phyloP scores from a whole-genome alignment of 768 basidiomycete species.

The Rhizopogon vesiculosus region DNA sequence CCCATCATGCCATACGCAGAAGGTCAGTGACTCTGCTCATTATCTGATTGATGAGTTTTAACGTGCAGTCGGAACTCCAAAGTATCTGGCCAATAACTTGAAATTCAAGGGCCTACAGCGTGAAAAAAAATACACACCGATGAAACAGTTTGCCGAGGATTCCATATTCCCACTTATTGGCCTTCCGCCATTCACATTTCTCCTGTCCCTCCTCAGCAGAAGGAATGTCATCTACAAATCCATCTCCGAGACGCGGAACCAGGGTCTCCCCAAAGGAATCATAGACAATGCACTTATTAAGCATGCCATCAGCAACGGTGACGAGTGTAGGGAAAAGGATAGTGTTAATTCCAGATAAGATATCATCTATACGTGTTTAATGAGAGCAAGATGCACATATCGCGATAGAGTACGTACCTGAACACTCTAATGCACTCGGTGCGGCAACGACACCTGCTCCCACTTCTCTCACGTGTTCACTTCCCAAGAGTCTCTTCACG shows the following conservation, averaged over 20 bases:
- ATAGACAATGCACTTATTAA: slow-evolving; percentile 29
- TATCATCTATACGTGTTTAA: slow-evolving; percentile 56
- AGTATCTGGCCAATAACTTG: too few relatives aligned
- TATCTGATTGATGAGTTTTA: too few relatives aligned
- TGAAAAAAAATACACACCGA: slow-evolving; percentile 33
- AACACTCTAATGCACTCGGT: slow-evolving; percentile 67
- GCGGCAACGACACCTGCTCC: slow-evolving; percentile 83
- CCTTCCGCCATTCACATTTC: too few relatives aligned
- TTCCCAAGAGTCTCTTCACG: slow-evolving; percentile 58
- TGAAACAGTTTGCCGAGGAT: slow-evolving; percentile 77
- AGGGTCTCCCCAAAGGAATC: slow-evolving; percentile 23
- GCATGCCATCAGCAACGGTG: slow-evolving; percentile 63
- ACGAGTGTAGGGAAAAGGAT: slow-evolving; percentile 70
- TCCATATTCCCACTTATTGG: slow-evolving; percentile 58
- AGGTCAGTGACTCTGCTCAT: too few relatives aligned
- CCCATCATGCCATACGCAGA: too few relatives aligned
- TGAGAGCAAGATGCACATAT: background rate
- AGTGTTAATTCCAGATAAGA: slow-evolving; percentile 52
- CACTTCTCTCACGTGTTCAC: slow-evolving; percentile 64
- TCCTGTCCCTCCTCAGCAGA: too few relatives aligned
- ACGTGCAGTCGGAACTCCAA: too few relatives aligned
- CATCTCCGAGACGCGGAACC: slow-evolving; percentile 75
- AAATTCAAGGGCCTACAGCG: too few relatives aligned
- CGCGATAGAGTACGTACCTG: slow-evolving; percentile 14
- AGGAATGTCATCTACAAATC: too few relatives aligned